Base-by-base conservation (phyloP, 768 basidiomycete genomes). In the Goffeauzyma gilvescens region DNA sequence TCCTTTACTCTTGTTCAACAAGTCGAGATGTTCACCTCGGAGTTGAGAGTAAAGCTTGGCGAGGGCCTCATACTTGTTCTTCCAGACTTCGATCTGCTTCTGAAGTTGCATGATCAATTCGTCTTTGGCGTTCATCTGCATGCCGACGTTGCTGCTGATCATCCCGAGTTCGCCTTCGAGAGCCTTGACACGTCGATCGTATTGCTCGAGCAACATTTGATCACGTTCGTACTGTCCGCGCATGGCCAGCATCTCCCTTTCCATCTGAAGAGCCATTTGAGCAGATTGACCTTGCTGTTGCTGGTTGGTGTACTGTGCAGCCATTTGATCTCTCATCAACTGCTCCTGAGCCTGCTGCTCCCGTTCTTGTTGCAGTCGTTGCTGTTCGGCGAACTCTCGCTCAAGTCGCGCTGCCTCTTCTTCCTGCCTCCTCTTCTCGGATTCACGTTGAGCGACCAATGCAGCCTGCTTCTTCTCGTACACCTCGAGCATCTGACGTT, bases 11-110 rank as follows among this genome's bases (percentile, higher is more conserved):
- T 90, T 95, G 50, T 80, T 75, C 41, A 98, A 75, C 76, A 96
- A 82, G 48, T 98, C 93, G 32, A 98, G 71, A 65, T 98, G 93
- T 59, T 96, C 93, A 23, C 84, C 81, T 41, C 93, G 81, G 8
- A 98, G 75, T 61, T 96, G 93, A 55, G 87, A 95, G 70, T 98
- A 98, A 7, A 98, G 74, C 64, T 96, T 98, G 32, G 93, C 93
- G 45, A 98, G 71, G 0, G 90, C 85, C 62, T 98, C 93, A 63
- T 98, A 98, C 66, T 98, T 98, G 69, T 84, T 89, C 43, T 86
- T 79, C 93, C 93, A 98, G 12, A 90, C 68, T 3, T 75, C 81
- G 50, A 95, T 89, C 66, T 98, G 93, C 57, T 93, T 84, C 58
- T 96, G 90, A 3, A 98, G 73, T 59, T 89, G 85, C 58, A 78